Base-by-base conservation (phyloP, 2,329 filamentous ascomycete genomes). In the Nigrospora sphaerica region DNA sequence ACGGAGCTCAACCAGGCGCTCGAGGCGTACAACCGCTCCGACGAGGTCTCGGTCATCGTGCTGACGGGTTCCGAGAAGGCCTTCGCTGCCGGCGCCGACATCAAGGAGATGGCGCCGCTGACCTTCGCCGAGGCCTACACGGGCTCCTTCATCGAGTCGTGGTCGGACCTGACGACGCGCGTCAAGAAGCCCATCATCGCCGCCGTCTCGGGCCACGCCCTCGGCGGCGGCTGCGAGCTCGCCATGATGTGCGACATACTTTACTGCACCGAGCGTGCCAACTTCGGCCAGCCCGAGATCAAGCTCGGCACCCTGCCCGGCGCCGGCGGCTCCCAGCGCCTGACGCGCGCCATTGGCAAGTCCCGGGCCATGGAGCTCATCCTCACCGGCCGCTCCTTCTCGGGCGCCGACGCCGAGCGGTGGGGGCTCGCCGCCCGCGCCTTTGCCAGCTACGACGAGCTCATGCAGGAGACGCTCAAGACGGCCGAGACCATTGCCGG, bases 211-310 rank as follows among this genome's bases (percentile, higher is more conserved):
- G 93, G 93, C 16, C 91, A 96, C 62, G 93, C 93, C 3, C 80
- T 98, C 1, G 93, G 93, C 23, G 93, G 93, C 45, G 93, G 93
- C 40, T 98, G 93, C 65, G 93, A 98, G 73, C 79, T 98, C 13
- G 91, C 93, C 42, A 86, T 98, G 76, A 98, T 97, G 93, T 89
- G 86, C 61, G 93, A 98, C 65, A 85, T 97, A 55, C 70, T 98
- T 49, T 97, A 97, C 75, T 93, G 88, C 70, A 91, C 87, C 2
- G 77, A 84, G 43, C 80, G 69, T 14, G 92, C 93, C 54, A 95
- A 88, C 58, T 96, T 98, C 63, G 93, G 93, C 12, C 93, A 97
- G 71, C 93, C 93, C 1, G 93, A 98, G 74, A 89, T 98, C 72
- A 96, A 95, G 71, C 77, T 98, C 3, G 93, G 93, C 23, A 86